Evolutionary conservation across 805 yeast genomes (phyloP).

Genomic region (Yamadazyma paraphyllophila): DNA sequence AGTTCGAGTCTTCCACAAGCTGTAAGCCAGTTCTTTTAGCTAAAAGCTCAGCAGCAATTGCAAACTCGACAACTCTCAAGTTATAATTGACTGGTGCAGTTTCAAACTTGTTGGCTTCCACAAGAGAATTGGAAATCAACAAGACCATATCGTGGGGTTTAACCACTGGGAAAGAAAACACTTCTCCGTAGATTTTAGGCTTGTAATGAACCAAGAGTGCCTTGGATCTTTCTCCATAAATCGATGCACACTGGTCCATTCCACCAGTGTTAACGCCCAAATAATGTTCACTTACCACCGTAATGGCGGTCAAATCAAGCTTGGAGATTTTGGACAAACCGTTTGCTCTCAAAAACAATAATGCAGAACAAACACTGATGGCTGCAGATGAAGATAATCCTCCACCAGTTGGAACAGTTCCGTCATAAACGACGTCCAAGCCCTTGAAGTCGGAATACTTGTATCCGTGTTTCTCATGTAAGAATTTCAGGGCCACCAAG

Average conservation of each 20-base stretch:
- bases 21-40: conserved; percentile 46
- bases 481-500: conserved; percentile 54
- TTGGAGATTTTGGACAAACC: conserved; percentile 45
- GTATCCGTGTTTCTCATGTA: conserved; percentile 31
- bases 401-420: conserved; percentile 70
- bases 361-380: conserved; percentile 61
- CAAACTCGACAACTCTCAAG: conserved; percentile 69
- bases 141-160: conserved; percentile 46
- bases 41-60: conserved; percentile 60
- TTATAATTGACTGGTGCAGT: conserved; percentile 71
- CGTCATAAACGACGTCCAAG: conserved; percentile 53
- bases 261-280: conserved; percentile 80
- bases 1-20: conserved; percentile 49
- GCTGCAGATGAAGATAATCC: conserved; percentile 75
- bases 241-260: conserved; percentile 73
- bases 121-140: conserved; percentile 62
- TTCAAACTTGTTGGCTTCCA: conserved; percentile 62
- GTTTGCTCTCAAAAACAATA: conserved; percentile 55
- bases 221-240: conserved; percentile 58
- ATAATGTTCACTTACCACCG: conserved; percentile 66
- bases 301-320: conserved; percentile 53
- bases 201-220: conserved; percentile 60
- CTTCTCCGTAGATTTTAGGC: conserved; percentile 54
- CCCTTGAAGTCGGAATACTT: conserved; percentile 39
- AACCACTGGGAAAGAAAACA: conserved; percentile 52